These are phyloP conservation scores for Heterococcus sp. DNA, from an alignment of 108 stramenopile genomes.

Conservation along the genomic window DNA sequence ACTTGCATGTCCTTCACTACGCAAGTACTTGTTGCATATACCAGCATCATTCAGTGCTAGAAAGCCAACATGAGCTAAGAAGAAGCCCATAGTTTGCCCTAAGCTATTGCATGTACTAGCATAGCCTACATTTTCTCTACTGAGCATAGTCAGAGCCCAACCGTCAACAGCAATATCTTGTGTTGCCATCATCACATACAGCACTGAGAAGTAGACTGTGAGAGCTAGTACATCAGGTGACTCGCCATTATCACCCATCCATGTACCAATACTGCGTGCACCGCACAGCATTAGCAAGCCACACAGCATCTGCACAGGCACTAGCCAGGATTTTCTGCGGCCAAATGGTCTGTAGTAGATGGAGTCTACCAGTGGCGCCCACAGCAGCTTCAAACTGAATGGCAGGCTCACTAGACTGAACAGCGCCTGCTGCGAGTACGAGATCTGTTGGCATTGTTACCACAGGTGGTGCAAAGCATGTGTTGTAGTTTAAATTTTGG, in stretches of 20 bases:
- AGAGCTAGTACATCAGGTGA: slow-evolving; percentile 52
- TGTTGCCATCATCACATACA: slow-evolving; percentile 97
- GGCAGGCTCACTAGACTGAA: slow-evolving; percentile 92
- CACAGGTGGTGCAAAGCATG: too few species aligned
- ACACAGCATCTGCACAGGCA: slow-evolving; percentile 88
- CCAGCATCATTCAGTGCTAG: slow-evolving; percentile 87
- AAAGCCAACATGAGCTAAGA: slow-evolving; percentile 90
- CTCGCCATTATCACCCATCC: slow-evolving; percentile 41
- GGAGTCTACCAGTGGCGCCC: slow-evolving; percentile 98
- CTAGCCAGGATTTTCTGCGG: slow-evolving; percentile 92
- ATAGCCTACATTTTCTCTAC: slow-evolving; percentile 82
- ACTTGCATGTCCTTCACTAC: slow-evolving; percentile 31
- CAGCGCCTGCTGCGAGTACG: slow-evolving; percentile 90
- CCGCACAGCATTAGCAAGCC: slow-evolving; percentile 64
- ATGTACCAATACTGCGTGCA: slow-evolving; percentile 35
- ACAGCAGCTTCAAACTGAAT: slow-evolving; percentile 92
- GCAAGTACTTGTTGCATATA: slow-evolving; percentile 69
- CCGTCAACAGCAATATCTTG: slow-evolving; percentile 99
- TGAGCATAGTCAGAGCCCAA: slow-evolving; percentile 98
- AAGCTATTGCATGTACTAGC: slow-evolving; percentile 90
- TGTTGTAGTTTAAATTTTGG: too few species aligned
- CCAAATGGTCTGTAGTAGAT: slow-evolving; percentile 78
- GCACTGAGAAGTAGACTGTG: slow-evolving; percentile 83
- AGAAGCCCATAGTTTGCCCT: slow-evolving; percentile 95
- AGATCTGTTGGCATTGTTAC: slow-evolving; percentile 69